Evolutionary conservation across 768 basidiomycete species (phyloP).

Genomic region (Pleurotus djamor): DNA sequence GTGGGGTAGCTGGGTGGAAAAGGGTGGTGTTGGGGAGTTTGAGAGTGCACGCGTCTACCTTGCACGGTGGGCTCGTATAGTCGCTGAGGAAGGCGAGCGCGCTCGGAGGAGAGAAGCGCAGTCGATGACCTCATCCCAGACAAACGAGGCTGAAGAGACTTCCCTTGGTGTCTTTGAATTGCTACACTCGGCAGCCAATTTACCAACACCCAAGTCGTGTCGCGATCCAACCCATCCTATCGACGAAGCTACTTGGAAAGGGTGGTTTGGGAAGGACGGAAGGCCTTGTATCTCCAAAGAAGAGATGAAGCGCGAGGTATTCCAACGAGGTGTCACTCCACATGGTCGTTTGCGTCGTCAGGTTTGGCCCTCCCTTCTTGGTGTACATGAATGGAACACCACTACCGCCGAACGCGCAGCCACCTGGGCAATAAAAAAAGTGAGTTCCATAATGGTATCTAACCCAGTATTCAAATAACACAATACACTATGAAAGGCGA

Average conservation of each 20-base stretch:
- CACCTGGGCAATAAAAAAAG: conserved; percentile 22
- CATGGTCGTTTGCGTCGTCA: conserved; percentile 59
- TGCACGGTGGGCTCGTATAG: conserved; percentile 94
- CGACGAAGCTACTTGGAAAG: conserved; percentile 66
- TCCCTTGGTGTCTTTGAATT: conserved; percentile 89
- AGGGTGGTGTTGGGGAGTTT: conserved; percentile 92
- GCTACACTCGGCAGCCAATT: conserved; percentile 71
- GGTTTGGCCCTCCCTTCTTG: conserved; percentile 90
- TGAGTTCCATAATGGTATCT: conserved; percentile 66
- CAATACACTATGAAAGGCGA: conserved; percentile 38
- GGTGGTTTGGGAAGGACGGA: conserved; percentile 78
- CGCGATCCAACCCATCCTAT: conserved; percentile 80
- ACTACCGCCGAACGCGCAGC: conserved; percentile 52
- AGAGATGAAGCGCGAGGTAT: conserved; percentile 76
- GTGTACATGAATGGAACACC: conserved; percentile 79
- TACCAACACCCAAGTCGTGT: conserved; percentile 81
- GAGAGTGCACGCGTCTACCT: conserved; percentile 96
- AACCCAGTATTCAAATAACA: conserved; percentile 5
- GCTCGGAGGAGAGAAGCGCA: conserved; percentile 81
- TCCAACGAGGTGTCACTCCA: conserved; percentile 66
- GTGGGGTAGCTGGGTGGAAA: conserved; percentile 93
- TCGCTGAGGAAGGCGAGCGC: conserved; percentile 97
- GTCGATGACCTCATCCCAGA: conserved; percentile 50
- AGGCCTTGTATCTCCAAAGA: conserved; percentile 60
- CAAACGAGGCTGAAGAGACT: conserved; percentile 54